A percentile compares a stretch with the other conserved stretches of the same genome.
Conservation (phyloP, 768 basidiomycete species). For the Exsudoporus frostii region DNA sequence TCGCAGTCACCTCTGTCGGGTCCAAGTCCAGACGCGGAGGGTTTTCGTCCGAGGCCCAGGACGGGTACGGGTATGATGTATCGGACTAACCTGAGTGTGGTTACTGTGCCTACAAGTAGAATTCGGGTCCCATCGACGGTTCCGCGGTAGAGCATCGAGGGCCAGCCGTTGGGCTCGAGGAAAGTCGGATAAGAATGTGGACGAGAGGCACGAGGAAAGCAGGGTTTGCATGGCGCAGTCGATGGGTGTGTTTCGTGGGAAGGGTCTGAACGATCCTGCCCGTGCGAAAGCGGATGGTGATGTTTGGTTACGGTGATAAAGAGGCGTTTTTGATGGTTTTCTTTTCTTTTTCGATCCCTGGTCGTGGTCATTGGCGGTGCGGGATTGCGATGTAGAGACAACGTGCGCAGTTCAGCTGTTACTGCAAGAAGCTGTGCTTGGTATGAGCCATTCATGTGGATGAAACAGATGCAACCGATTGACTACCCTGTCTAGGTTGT, state of each 20-base stretch:
- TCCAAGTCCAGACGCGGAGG: slow-evolving; percentile 12
- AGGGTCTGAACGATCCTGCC: slow-evolving; percentile 1
- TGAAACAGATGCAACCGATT: background rate
- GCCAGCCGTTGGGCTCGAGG: background rate
- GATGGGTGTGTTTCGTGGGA: slow-evolving; percentile 13
- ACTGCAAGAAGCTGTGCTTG: slow-evolving; percentile 1
- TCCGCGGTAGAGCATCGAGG: slow-evolving; percentile 10
- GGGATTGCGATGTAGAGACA: background rate
- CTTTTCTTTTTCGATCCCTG: background rate
- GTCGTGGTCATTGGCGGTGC: slow-evolving; percentile 1
- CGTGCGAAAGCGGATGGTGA: slow-evolving; percentile 5
- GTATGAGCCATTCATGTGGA: slow-evolving; percentile 10
- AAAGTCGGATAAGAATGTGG: background rate
- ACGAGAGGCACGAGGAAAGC: background rate
- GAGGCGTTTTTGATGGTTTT: slow-evolving; percentile 5
- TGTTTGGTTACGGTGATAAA: slow-evolving; percentile 4
- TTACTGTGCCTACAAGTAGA: slow-evolving; percentile 28
- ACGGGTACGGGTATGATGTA: slow-evolving; percentile 74
- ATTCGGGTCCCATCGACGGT: slow-evolving; percentile 37
- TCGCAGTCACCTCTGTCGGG: slow-evolving; percentile 23
- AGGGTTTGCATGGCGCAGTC: background rate
- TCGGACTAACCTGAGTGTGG: slow-evolving; percentile 33
- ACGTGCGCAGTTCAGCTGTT: background rate
- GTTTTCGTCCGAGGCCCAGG: slow-evolving; percentile 47
- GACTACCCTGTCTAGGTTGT: slow-evolving; percentile 4